These are phyloP conservation scores for Angomonas ambiguus DNA, from an alignment of 208 protist genomes.

Conservation along the genomic window DNA sequence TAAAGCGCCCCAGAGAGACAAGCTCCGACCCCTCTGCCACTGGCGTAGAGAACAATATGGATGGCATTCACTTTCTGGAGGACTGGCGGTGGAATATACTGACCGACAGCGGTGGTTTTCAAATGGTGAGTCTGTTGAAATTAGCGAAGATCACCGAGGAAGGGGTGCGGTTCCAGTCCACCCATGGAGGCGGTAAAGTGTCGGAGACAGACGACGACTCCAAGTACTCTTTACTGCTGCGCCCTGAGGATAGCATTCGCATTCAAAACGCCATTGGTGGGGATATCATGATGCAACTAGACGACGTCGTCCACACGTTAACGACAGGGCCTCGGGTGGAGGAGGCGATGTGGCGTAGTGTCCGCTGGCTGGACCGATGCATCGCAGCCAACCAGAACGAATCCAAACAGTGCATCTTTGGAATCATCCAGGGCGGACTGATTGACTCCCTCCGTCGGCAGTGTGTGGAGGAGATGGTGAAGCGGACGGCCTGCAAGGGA, in stretches of 20 bases:
- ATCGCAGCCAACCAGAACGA: constrained; percentile 91
- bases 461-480: constrained; percentile 93
- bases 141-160: constrained; percentile 97
- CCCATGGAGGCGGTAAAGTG: constrained; percentile 86
- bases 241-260: constrained; percentile 97
- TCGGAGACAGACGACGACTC: constrained; percentile 9
- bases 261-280: constrained; percentile 98
- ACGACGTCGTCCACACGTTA: constrained; percentile 95
- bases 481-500: constrained; percentile 91
- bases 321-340: constrained; percentile 90
- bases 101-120: constrained; percentile 98
- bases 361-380: constrained; percentile 98
- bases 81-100: constrained; percentile 95
- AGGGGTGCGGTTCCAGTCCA: constrained; percentile 98
- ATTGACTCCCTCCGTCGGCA: constrained; percentile 82
- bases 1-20: not conserved
- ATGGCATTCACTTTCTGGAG: constrained; percentile 97
- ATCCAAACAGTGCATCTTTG: constrained; percentile 97
- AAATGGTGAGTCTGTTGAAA: constrained; percentile 98
- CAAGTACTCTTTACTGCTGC: constrained; percentile 91
- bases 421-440: constrained; percentile 97
- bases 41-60: constrained; percentile 80
- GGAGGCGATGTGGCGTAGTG: constrained; percentile 94
- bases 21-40: constrained; percentile 10
- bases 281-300: constrained; percentile 99